phyloP scores from a whole-genome alignment of 805 yeast species.

The Wickerhamiella alocasiicola region DNA sequence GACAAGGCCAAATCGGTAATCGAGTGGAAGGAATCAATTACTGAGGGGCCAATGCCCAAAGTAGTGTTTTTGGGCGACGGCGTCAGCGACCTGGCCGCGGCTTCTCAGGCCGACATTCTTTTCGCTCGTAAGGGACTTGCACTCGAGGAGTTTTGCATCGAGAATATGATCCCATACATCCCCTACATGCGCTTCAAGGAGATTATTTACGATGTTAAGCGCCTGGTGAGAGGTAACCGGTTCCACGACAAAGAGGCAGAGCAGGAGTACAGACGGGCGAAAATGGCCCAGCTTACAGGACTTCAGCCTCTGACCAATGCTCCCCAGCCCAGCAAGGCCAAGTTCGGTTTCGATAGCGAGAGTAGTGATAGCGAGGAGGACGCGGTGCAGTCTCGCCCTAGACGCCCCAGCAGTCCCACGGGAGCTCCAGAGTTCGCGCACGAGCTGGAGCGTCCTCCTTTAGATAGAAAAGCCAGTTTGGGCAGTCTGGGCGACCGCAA shows the following conservation, averaged over 20 bases:
- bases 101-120: conserved; percentile 33
- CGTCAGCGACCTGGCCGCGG: conserved; percentile 37
- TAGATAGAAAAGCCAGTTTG: conserved; percentile 15
- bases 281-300: conserved; percentile 20
- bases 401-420: conserved; percentile 17
- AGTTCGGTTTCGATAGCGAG: conserved; percentile 16
- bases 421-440: not conserved
- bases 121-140: conserved; percentile 34
- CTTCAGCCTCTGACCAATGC: conserved; percentile 18
- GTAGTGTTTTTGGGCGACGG: conserved; percentile 47
- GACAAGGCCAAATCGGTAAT: conserved; percentile 33
- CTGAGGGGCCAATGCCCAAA: conserved; percentile 31
- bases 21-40: conserved; percentile 25
- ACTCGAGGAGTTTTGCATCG: conserved; percentile 32
- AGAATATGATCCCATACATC: conserved; percentile 31
- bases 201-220: conserved; percentile 28
- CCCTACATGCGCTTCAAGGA: conserved; percentile 33
- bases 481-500: too few species aligned
- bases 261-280: conserved; percentile 15
- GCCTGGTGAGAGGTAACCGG: conserved; percentile 22
- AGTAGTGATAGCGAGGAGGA: conserved; percentile 13
- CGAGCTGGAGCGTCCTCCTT: conserved; percentile 14
- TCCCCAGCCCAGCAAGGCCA: conserved; percentile 10
- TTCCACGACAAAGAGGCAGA: conserved; percentile 23
- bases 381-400: conserved; percentile 4